A percentile compares a stretch with the other conserved stretches of the same genome.
Evolutionary conservation across 768 basidiomycete species (phyloP).

Genomic region (Russula brevipes): DNA sequence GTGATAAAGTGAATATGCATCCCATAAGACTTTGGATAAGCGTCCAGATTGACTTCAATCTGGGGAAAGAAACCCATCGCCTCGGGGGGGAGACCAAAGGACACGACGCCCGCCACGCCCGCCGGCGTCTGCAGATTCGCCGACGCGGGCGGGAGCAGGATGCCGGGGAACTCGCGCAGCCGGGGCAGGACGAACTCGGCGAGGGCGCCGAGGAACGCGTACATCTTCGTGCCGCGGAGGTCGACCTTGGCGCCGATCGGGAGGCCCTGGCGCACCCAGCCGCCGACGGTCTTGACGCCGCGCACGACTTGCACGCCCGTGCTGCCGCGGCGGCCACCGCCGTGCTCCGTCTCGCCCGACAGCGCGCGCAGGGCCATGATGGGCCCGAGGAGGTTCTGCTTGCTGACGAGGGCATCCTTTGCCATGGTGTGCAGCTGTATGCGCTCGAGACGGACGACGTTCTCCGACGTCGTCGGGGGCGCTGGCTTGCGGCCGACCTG

Average conservation of each 20-base stretch:
- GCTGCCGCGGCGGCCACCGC: slow-evolving; percentile 63
- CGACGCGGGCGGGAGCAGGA: slow-evolving; percentile 71
- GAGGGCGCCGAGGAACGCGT: slow-evolving; percentile 83
- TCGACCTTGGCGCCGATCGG: slow-evolving; percentile 89
- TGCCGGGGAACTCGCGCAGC: slow-evolving; percentile 81
- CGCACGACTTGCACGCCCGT: slow-evolving; percentile 75
- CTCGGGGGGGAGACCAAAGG: slow-evolving; percentile 75
- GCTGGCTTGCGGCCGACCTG: slow-evolving; percentile 62
- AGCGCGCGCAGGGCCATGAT: slow-evolving; percentile 85
- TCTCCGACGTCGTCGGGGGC: slow-evolving; percentile 59
- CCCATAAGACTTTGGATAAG: slow-evolving; percentile 80
- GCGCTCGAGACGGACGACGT: slow-evolving; percentile 71
- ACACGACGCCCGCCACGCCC: slow-evolving; percentile 81
- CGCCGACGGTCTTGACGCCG: slow-evolving; percentile 62
- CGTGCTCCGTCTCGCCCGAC: slow-evolving; percentile 73
- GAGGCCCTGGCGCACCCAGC: slow-evolving; percentile 79
- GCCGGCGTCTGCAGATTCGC: slow-evolving; percentile 67
- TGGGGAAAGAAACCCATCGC: slow-evolving; percentile 93
- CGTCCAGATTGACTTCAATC: slow-evolving; percentile 89
- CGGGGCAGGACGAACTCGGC: slow-evolving; percentile 95
- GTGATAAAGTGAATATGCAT: slow-evolving; percentile 96
- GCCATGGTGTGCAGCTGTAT: slow-evolving; percentile 85
- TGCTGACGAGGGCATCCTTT: slow-evolving; percentile 70
- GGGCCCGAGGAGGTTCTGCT: slow-evolving; percentile 70
- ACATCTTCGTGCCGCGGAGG: slow-evolving; percentile 88